Percentiles rank a stretch among this genome's conserved stretches.
These are phyloP conservation scores for Eimeria maxima DNA, from an alignment of 169 alveolate genomes.

Conservation along the genomic window DNA sequence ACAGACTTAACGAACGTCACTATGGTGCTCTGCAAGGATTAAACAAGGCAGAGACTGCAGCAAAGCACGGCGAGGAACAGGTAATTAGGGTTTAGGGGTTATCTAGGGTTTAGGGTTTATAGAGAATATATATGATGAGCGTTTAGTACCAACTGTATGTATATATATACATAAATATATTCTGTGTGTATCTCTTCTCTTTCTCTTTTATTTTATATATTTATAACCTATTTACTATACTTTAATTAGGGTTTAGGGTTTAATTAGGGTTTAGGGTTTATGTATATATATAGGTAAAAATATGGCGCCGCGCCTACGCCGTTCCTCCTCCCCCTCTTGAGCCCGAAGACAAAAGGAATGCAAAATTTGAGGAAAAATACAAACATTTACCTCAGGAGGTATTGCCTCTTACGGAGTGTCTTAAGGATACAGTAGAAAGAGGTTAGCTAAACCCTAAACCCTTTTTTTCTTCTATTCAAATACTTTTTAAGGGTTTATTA, in stretches of 20 bases:
- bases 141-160: no score
- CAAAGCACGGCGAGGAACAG: slow-evolving; percentile 97
- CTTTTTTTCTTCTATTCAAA: neutral
- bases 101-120: neutral
- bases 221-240: neutral
- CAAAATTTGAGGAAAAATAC: slow-evolving; percentile 28
- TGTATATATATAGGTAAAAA: slow-evolving; percentile 87
- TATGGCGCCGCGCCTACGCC: slow-evolving; percentile 98
- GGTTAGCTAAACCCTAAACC: slow-evolving; percentile 85
- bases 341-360: slow-evolving; percentile 45
- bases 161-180: no score
- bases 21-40: slow-evolving; percentile 99
- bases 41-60: slow-evolving; percentile 98
- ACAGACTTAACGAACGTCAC: slow-evolving; percentile 98
- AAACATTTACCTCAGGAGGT: slow-evolving; percentile 86
- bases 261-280: no score
- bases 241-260: no score
- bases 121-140: no score
- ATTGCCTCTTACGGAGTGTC: slow-evolving; percentile 98
- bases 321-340: slow-evolving; percentile 99
- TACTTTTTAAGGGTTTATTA: no score
- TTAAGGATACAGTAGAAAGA: slow-evolving; percentile 97
- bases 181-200: no score
- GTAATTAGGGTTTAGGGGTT: neutral
- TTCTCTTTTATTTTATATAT: neutral